Evolutionary conservation across 2,329 filamentous ascomycete genomes (phyloP).

Genomic region (Alternaria arborescens): DNA sequence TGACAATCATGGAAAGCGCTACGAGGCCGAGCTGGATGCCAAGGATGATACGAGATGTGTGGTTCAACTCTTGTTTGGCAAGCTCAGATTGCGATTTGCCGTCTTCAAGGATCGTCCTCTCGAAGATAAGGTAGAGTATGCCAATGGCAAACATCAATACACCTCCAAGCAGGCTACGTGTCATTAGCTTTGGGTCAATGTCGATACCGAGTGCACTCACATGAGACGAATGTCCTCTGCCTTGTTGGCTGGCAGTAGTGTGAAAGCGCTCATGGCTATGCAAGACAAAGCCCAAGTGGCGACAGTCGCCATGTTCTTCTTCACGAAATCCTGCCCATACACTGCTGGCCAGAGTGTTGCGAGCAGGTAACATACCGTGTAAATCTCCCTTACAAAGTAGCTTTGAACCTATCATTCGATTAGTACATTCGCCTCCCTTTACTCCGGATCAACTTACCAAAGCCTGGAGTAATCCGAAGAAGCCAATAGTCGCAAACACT

Average conservation of each 20-base stretch:
- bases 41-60: constrained; percentile 66
- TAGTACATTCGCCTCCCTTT: constrained; percentile 3
- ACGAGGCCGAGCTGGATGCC: constrained; percentile 81
- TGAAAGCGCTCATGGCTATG: constrained; percentile 87
- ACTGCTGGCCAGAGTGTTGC: constrained; percentile 79
- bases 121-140: constrained; percentile 79
- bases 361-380: constrained; percentile 80
- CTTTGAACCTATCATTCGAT: constrained; percentile 73
- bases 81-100: constrained; percentile 48
- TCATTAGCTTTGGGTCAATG: constrained; percentile 12
- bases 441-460: constrained; percentile 58
- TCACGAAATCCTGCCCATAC: constrained; percentile 77
- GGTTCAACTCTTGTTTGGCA: constrained; percentile 48
- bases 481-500: constrained; percentile 69
- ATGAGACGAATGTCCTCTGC: constrained; percentile 78
- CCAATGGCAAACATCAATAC: constrained; percentile 79
- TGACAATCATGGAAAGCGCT: constrained; percentile 82
- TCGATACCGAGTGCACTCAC: constrained; percentile 57
- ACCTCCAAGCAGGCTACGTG: constrained; percentile 73
- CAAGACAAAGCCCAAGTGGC: constrained; percentile 80
- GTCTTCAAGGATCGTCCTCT: constrained; percentile 67
- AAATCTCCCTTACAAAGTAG: constrained; percentile 89
- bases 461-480: constrained; percentile 78
- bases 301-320: constrained; percentile 69
- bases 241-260: constrained; percentile 86